These are phyloP conservation scores for Neospermospora avenae DNA, from an alignment of 2,329 filamentous ascomycete genomes.

Conservation along the genomic window DNA sequence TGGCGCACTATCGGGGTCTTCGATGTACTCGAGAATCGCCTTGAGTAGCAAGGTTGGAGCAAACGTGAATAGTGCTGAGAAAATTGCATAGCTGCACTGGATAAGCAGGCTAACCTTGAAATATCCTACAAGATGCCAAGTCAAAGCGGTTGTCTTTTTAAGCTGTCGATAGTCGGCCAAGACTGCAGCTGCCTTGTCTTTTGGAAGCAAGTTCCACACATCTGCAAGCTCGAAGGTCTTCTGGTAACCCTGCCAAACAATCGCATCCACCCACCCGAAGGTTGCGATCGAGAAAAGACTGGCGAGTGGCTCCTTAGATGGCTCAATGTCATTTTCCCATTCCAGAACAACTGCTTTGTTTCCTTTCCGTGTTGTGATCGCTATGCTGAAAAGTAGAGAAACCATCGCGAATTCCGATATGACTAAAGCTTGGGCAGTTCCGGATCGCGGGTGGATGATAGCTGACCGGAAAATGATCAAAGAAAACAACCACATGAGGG, in stretches of 20 bases:
- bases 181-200: constrained; percentile 81
- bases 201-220: constrained; percentile 88
- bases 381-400: constrained; percentile 70
- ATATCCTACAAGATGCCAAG: constrained; percentile 77
- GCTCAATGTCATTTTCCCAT: constrained; percentile 84
- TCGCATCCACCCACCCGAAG: constrained; percentile 85
- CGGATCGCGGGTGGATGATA: constrained; percentile 71
- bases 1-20: constrained; percentile 71
- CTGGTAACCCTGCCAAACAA: constrained; percentile 86
- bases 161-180: constrained; percentile 80
- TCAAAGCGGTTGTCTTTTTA: constrained; percentile 75
- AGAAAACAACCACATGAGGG: constrained; percentile 74
- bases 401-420: constrained; percentile 73
- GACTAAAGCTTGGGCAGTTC: constrained; percentile 58
- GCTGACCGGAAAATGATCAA: constrained; percentile 80
- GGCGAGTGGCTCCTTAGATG: constrained; percentile 80
- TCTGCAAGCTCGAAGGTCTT: constrained; percentile 77
- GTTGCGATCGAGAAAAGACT: constrained; percentile 85
- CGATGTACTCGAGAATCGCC: constrained; percentile 91
- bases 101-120: constrained; percentile 74
- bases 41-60: constrained; percentile 87
- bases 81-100: constrained; percentile 76
- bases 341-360: constrained; percentile 87
- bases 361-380: constrained; percentile 80
- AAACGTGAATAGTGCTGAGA: constrained; percentile 83